phyloP scores from a whole-genome alignment of 495 filamentous ascomycete genomes.

The Penicillium atrosanguineum region DNA sequence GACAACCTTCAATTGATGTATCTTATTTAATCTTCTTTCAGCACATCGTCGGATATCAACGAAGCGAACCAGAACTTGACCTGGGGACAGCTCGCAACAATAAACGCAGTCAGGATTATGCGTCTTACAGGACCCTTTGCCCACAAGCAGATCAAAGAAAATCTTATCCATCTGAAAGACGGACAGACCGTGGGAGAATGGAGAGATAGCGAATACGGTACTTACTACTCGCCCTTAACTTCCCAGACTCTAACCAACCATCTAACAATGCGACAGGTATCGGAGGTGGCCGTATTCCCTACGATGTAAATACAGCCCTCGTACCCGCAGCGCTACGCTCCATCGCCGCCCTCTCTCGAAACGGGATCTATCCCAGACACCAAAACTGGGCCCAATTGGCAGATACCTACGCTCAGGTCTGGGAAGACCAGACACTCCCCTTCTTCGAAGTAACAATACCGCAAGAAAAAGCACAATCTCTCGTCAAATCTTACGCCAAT shows the following conservation, averaged over 20 bases:
- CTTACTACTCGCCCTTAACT: neutral
- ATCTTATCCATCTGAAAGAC: conserved; percentile 56
- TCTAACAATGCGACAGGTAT: conserved; percentile 33
- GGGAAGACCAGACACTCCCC: conserved; percentile 59
- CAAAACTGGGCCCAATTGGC: conserved; percentile 47
- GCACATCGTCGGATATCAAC: conserved; percentile 45
- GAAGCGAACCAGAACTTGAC: conserved; percentile 48
- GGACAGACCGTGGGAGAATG: conserved; percentile 60
- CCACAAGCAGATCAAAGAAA: conserved; percentile 47
- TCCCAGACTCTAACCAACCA: neutral
- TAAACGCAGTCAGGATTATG: conserved; percentile 59
- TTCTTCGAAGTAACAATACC: conserved; percentile 53
- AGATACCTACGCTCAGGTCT: conserved; percentile 52
- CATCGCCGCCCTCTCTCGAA: conserved; percentile 49
- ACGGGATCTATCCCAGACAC: conserved; percentile 49
- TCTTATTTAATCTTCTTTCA: conserved; percentile 4
- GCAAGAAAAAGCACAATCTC: conserved; percentile 34
- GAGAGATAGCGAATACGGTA: conserved; percentile 57
- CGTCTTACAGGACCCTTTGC: conserved; percentile 53
- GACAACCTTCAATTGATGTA: neutral
- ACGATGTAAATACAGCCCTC: conserved; percentile 64
- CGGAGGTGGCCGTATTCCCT: conserved; percentile 62
- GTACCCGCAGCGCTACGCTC: conserved; percentile 59
- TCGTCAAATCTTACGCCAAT: conserved; percentile 47
- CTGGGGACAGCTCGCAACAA: conserved; percentile 49